These are phyloP conservation scores for Teratosphaeriaceae sp. DNA, from an alignment of 2,329 filamentous ascomycete species.

Conservation along the genomic window DNA sequence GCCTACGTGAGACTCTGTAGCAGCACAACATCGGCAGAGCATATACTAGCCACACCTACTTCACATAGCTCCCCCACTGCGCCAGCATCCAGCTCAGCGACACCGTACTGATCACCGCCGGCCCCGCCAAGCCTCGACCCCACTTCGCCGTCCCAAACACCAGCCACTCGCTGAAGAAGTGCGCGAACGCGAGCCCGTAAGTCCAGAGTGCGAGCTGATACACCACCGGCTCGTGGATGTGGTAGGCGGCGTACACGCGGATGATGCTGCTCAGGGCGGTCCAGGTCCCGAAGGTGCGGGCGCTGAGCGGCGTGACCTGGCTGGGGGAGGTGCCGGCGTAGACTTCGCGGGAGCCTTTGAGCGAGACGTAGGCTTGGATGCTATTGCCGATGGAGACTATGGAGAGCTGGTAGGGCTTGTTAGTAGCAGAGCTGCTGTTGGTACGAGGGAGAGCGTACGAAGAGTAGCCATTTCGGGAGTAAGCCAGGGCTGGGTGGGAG, in stretches of 20 bases:
- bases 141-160: conserved; percentile 69
- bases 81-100: conserved; percentile 55
- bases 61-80: conserved; percentile 48
- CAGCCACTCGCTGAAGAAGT: conserved; percentile 76
- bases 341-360: conserved; percentile 77
- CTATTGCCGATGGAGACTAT: conserved; percentile 78
- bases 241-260: conserved; percentile 76
- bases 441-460: conserved; percentile 40
- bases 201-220: conserved; percentile 80
- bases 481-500: conserved; percentile 44
- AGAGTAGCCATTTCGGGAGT: conserved; percentile 59
- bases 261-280: conserved; percentile 72
- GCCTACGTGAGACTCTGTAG: too few species aligned
- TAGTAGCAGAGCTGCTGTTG: conserved; percentile 9
- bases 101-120: conserved; percentile 50
- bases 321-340: conserved; percentile 57
- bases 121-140: conserved; percentile 51
- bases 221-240: conserved; percentile 63
- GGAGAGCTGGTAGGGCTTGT: conserved; percentile 56
- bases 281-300: conserved; percentile 81
- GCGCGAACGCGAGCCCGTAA: conserved; percentile 68
- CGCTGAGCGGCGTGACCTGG: conserved; percentile 63
- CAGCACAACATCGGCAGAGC: not conserved
- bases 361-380: conserved; percentile 72
- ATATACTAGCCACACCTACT: not conserved